Evolutionary conservation across 768 basidiomycete genomes (phyloP).

Genomic region (Pulveroboletus sp.): DNA sequence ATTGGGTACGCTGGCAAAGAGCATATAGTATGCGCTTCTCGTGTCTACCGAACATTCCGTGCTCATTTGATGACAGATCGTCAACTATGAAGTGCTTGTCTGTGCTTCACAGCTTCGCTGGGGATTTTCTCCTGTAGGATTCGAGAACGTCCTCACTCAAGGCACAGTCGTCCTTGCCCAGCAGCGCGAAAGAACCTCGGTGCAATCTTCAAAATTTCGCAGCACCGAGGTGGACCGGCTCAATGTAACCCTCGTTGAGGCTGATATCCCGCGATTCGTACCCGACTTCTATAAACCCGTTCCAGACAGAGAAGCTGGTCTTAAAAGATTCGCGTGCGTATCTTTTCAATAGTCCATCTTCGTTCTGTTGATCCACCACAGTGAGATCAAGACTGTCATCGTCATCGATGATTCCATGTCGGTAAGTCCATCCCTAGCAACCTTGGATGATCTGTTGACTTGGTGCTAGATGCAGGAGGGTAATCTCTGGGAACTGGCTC

Average conservation of each 20-base stretch:
- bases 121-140: constrained; percentile 20
- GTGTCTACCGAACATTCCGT: not conserved
- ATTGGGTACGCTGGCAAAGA: constrained; percentile 34
- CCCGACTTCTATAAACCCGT: constrained; percentile 4
- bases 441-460: not conserved
- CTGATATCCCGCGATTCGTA: constrained; percentile 26
- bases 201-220: not conserved
- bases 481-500: constrained; percentile 34
- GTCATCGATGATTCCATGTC: not conserved
- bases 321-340: not conserved
- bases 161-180: constrained; percentile 31
- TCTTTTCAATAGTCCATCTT: not conserved
- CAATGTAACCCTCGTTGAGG: constrained; percentile 25
- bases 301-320: constrained; percentile 18
- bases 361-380: not conserved
- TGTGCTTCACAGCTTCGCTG: constrained; percentile 32
- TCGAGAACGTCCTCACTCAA: constrained; percentile 14
- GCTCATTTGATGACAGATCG: constrained; percentile 19
- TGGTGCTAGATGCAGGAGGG: constrained; percentile 36
- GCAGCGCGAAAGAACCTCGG: constrained; percentile 2
- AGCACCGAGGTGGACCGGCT: constrained; percentile 14
- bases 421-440: not conserved
- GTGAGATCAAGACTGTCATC: constrained; percentile 12
- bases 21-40: constrained; percentile 21
- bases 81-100: constrained; percentile 33